Conservation (phyloP, 306 rosid genomes). For the Lagenaria siceraria region DNA sequence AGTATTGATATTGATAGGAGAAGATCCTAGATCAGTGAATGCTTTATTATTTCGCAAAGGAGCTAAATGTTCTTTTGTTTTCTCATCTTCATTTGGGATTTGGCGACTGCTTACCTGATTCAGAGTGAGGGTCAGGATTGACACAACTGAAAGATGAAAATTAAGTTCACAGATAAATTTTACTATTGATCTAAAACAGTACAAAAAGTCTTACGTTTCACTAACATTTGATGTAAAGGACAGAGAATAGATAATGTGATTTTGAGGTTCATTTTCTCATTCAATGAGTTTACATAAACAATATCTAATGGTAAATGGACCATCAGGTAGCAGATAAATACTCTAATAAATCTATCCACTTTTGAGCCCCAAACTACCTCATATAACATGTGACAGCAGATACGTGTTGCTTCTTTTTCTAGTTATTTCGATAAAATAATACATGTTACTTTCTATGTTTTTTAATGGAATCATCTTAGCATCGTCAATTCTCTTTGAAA, state of each 20-base stretch:
- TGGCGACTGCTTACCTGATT: constrained; percentile 89
- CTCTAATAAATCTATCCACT: too few species aligned
- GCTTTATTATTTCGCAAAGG: constrained; percentile 42
- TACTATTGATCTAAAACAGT: neutral
- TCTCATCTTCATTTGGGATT: constrained; percentile 79
- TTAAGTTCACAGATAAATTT: neutral
- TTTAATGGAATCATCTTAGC: neutral
- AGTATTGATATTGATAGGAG: constrained; percentile 54
- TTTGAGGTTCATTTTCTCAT: neutral
- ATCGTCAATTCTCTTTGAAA: neutral
- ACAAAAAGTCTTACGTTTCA: neutral
- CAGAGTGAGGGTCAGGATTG: neutral
- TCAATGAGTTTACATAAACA: neutral
- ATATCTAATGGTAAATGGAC: too few species aligned
- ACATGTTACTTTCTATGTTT: neutral
- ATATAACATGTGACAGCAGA: neutral
- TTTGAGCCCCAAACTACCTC: neutral
- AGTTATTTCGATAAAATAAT: neutral
- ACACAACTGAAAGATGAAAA: neutral
- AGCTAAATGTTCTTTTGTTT: constrained; percentile 36
- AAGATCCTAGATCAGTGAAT: constrained; percentile 55
- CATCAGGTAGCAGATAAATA: too few species aligned
- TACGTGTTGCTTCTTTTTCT: neutral
- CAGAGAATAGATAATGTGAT: neutral
- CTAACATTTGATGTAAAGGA: neutral